Evolutionary conservation across 108 stramenopile genomes (phyloP), one percentile per base, ranked within the genome.

Genomic region (Poteriospumella lacustris): DNA sequence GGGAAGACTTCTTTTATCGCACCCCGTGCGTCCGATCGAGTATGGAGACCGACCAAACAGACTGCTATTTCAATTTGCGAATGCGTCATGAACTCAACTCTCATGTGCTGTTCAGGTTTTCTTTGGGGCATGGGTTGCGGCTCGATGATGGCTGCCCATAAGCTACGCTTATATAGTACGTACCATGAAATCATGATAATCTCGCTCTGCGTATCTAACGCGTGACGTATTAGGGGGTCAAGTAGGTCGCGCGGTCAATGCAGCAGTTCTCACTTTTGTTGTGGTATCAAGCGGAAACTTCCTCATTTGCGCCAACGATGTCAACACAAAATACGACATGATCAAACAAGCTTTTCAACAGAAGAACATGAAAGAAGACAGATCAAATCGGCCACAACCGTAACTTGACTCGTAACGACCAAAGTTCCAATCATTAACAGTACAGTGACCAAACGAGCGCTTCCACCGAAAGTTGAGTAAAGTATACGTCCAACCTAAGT

Each of bases 91-190:
- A n/a, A n/a, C n/a, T n/a, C n/a, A n/a, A n/a, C n/a, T n/a, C n/a
- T n/a, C n/a, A n/a, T n/a, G n/a, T 56, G 15, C 31, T 31, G 28
- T 3, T 3, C 31, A 64, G 60, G 60, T 34, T 64, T 34, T 33
- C 60, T 64, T 9, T 64, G 60, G 60, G 60, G 60, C 5, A 33
- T 33, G 28, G 60, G 60, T 31, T 3, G 3, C 5, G 60, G 60
- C 9, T 3, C 60, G 5, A 34, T 64, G 31, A 64, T 64, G 60
- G 60, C 60, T 34, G 60, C 60, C 9, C 60, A 64, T 24, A 64
- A 64, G 31, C 15, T 64, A 3, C 15, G 60, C 9, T 5, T 64
- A 5, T 64, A 64, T 24, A 26, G 60, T 64, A 64, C 28, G 60
- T 64, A 3, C 31, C n/a, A n/a, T n/a, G n/a, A n/a, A n/a, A n/a